phyloP scores from a whole-genome alignment of 2,329 filamentous ascomycete species.

The Xylaria hypoxylon region DNA sequence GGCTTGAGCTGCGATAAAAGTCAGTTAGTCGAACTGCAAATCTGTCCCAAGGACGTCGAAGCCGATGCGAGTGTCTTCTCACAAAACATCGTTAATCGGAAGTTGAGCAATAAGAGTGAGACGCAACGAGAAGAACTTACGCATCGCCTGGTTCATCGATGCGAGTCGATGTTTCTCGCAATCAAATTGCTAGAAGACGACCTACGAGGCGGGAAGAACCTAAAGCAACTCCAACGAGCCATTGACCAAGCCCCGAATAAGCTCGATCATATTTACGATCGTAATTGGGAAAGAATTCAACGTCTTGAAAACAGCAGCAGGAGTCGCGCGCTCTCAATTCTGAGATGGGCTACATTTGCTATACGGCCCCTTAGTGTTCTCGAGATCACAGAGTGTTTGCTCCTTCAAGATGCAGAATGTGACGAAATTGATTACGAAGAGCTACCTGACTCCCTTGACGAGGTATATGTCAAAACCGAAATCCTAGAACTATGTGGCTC shows the following conservation, averaged over 20 bases:
- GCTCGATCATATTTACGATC: conserved; percentile 49
- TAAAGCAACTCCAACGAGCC: conserved; percentile 46
- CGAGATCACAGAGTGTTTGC: conserved; percentile 32
- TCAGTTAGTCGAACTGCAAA: conserved; percentile 37
- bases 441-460: conserved; percentile 30
- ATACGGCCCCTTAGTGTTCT: conserved; percentile 28
- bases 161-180: conserved; percentile 53
- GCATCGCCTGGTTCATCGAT: conserved; percentile 44
- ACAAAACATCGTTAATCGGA: conserved; percentile 45
- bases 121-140: conserved; percentile 39
- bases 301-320: conserved; percentile 28
- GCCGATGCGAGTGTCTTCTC: conserved; percentile 46
- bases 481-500: conserved; percentile 35
- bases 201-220: conserved; percentile 45
- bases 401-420: conserved; percentile 22
- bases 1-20: conserved; percentile 7
- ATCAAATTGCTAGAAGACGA: conserved; percentile 48
- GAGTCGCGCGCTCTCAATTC: conserved; percentile 45
- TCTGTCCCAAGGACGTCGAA: conserved; percentile 42
- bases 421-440: conserved; percentile 21
- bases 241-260: conserved; percentile 48
- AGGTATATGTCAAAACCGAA: conserved; percentile 28
- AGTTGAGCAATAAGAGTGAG: conserved; percentile 46
- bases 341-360: conserved; percentile 50
- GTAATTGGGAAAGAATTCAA: conserved; percentile 47